A percentile compares a stretch with the other conserved stretches of the same genome.
Evolutionary conservation across 2,329 filamentous ascomycete genomes (phyloP).

Genomic region (Exophiala lecanii-corni): DNA sequence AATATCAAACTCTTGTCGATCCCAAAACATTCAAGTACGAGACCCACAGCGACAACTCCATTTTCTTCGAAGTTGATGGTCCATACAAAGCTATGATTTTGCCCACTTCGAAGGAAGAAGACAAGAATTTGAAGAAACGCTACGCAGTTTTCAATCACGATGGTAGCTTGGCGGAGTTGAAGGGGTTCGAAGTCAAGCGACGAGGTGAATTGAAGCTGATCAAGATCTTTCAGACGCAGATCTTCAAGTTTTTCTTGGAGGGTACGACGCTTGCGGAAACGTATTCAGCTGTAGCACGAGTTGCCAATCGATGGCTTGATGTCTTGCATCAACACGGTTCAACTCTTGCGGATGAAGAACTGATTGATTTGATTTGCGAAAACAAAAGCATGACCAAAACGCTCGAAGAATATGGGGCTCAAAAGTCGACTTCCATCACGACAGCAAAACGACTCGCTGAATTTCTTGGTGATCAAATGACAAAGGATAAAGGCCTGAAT

Average conservation of each 20-base stretch:
- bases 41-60: constrained; percentile 96
- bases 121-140: constrained; percentile 98
- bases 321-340: constrained; percentile 83
- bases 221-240: constrained; percentile 98
- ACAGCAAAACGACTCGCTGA: constrained; percentile 92
- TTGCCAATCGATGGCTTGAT: constrained; percentile 95
- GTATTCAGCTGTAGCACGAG: constrained; percentile 85
- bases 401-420: constrained; percentile 86
- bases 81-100: constrained; percentile 97
- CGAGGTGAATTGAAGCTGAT: constrained; percentile 97
- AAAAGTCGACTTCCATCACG: constrained; percentile 99
- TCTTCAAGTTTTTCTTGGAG: constrained; percentile 98
- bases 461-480: constrained; percentile 96
- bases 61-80: constrained; percentile 98
- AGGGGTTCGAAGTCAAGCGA: constrained; percentile 96
- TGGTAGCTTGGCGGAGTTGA: constrained; percentile 88
- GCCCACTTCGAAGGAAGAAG: constrained; percentile 95
- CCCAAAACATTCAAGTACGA: constrained; percentile 80
- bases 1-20: constrained; percentile 88
- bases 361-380: constrained; percentile 99
- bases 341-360: constrained; percentile 89
- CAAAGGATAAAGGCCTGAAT: constrained; percentile 97
- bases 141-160: constrained; percentile 99
- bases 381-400: constrained; percentile 98
- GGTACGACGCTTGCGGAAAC: constrained; percentile 82